Evolutionary conservation across 2,329 filamentous ascomycete species (phyloP), one percentile per base, ranked within the genome.

Genomic region (Truncatella angustata): DNA sequence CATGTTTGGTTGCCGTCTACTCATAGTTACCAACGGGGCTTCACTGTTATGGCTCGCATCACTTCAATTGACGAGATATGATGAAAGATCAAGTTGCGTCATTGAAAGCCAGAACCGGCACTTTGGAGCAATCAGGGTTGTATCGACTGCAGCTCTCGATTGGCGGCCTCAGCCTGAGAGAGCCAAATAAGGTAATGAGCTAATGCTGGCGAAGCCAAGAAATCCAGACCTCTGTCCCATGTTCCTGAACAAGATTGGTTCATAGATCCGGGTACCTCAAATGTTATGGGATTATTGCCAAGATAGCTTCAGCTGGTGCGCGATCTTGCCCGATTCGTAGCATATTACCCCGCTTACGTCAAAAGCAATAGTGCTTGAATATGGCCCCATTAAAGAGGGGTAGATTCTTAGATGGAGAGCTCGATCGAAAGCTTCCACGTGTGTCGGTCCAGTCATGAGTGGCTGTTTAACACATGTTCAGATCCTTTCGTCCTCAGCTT

Each of bases 321-420:
- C 20, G 37, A 40, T 40, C 37, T 20, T 40, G 24, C 18, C 37
- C 37, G 37, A 21, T 12, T 9, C n/a, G 21, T 44, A 16, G n/a
- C 36, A 40, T 44, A 9, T 28, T 51, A 52, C 50, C 50, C 50
- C 50, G 50, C 50, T 48, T 52, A 52, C 44, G 36, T 52, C 50
- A 47, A 42, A 34, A 36, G 28, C 28, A 32, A 32, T 32, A 32
- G 28, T 32, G n/a, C n/a, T n/a, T n/a, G n/a, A n/a, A n/a, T n/a
- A n/a, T n/a, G n/a, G n/a, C n/a, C 28, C 14, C 28, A 32, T 14
- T 32, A 14, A 32, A 32, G 28, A 32, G 28, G 28, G 28, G 28
- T 32, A 32, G 28, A 32, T 32, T 10, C 40, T 11, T 9, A 9
- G 7, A n/a, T n/a, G 21, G 40, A 43, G 40, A 16, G 12, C 20